Conservation (phyloP, 768 basidiomycete species). For the Butyriboletus loyo region DNA sequence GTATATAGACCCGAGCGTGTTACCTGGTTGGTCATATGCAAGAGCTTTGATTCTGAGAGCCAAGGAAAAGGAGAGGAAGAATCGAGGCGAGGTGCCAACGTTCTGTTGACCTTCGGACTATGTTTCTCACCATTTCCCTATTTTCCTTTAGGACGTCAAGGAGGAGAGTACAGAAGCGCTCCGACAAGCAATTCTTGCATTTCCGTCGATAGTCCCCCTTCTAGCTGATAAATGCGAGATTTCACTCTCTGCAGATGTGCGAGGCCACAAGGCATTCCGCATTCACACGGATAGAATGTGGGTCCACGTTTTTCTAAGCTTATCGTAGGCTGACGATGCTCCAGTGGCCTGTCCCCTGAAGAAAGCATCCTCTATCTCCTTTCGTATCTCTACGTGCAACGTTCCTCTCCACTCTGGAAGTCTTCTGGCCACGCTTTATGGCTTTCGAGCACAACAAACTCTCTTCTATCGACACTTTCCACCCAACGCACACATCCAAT, state of each 20-base stretch:
- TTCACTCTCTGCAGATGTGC: conserved; percentile 52
- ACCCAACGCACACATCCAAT: conserved; percentile 34
- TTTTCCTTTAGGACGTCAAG: conserved; percentile 41
- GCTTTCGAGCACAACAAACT: conserved; percentile 59
- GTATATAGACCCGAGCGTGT: conserved; percentile 49
- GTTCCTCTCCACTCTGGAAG: conserved; percentile 82
- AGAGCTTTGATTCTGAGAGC: conserved; percentile 65
- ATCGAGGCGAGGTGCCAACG: conserved; percentile 37
- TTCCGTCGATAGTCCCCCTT: conserved; percentile 78
- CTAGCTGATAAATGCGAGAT: conserved; percentile 86
- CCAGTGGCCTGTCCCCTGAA: conserved; percentile 36
- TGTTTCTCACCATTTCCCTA: not conserved
- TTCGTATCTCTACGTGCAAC: conserved; percentile 83
- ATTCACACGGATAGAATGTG: conserved; percentile 68
- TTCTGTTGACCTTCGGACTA: not conserved
- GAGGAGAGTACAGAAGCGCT: conserved; percentile 65
- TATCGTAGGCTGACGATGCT: conserved; percentile 7
- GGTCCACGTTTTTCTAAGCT: conserved; percentile 15
- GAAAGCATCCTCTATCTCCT: conserved; percentile 68
- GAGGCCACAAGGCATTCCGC: conserved; percentile 60
- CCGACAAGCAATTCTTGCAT: conserved; percentile 67
- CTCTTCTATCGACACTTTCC: conserved; percentile 30
- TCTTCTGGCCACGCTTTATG: conserved; percentile 58
- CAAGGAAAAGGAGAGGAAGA: conserved; percentile 43
- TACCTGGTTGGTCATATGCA: conserved; percentile 80